These are phyloP conservation scores for Sungouiella thailandica DNA, from an alignment of 805 yeast species.

Conservation along the genomic window DNA sequence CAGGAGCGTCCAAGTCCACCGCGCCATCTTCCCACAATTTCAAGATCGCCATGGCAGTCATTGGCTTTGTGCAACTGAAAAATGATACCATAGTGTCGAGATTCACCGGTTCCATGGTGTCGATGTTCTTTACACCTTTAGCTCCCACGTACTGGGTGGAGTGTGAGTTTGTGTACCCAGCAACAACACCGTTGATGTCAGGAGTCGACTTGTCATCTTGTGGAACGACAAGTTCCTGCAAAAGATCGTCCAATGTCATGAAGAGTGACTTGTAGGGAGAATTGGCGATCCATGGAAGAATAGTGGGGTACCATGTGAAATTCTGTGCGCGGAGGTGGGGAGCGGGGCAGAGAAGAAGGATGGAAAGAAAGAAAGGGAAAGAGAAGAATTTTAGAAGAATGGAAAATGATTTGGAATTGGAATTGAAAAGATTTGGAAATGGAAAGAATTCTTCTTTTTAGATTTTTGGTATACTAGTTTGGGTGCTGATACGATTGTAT, in stretches of 20 bases:
- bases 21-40: slow-evolving; percentile 28
- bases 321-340: too few species aligned
- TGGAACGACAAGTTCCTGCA: slow-evolving; percentile 1
- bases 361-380: too few species aligned
- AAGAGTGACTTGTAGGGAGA: not conserved
- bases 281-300: not conserved
- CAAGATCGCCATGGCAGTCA: slow-evolving; percentile 31
- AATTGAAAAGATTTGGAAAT: too few species aligned
- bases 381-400: too few species aligned
- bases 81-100: slow-evolving; percentile 8
- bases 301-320: slow-evolving; percentile 3
- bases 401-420: too few species aligned
- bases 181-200: slow-evolving; percentile 10
- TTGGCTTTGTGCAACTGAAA: slow-evolving; percentile 15
- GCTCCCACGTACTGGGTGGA: slow-evolving; percentile 8
- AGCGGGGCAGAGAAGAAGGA: too few species aligned
- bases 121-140: slow-evolving; percentile 9
- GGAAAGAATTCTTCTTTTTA: too few species aligned
- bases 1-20: slow-evolving; percentile 31
- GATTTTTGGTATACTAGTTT: too few species aligned
- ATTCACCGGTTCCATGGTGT: slow-evolving; percentile 6
- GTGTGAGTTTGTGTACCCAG: slow-evolving; percentile 11
- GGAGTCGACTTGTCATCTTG: slow-evolving; percentile 1
- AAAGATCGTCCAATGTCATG: not conserved
- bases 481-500: too few species aligned